Base-by-base conservation (phyloP, 169 alveolate genomes). In the Neospora caninum region DNA sequence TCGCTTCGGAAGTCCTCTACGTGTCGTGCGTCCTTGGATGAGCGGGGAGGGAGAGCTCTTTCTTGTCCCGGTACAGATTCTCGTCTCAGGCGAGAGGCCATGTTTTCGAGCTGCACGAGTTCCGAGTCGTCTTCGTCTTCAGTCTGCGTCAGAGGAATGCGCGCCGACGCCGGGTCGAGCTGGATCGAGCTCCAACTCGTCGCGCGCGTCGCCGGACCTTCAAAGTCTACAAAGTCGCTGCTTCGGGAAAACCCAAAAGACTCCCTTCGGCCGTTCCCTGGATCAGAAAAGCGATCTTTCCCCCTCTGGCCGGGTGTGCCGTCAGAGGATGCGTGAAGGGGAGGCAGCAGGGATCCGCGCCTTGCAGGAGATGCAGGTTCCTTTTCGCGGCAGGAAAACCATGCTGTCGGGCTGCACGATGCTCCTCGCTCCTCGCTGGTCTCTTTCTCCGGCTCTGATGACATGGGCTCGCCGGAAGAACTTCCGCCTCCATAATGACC, bases 101-200 rank as follows among this genome's bases (percentile, higher is more conserved):
- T 22, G 58, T 49, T 0, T 1, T 1, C 58, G 9, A 22, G 58
- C 9, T 13, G 58, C 18, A 13, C 58, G 27, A 49, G 9, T 22
- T 49, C 58, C 58, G 58, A 49, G 18, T 49, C 58, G 6, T 49
- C 58, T 0, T 49, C 58, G 58, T 13, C 9, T 0, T 49, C 58
- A 13, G 58, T 22, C 58, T 49, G 58, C 27, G 9, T 49, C 58
- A 49, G 58, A 0, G 78, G 78, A 25, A 27, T 13, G 31, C 78
- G 29, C 34, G 29, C 43, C 31, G 87, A 34, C 53, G 87, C 41
- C 43, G 87, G 87, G 25, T 78, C 87, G 29, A 78, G 53, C 43
- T 78, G 87, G 45, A 78, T 78, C 20, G 87, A 78, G 34, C 87
- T 78, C 87, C 87, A 78, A 45, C 87, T 78, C 25, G 87, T 31